phyloP scores from a whole-genome alignment of 768 basidiomycete species.

The Leucosporidium scottii region DNA sequence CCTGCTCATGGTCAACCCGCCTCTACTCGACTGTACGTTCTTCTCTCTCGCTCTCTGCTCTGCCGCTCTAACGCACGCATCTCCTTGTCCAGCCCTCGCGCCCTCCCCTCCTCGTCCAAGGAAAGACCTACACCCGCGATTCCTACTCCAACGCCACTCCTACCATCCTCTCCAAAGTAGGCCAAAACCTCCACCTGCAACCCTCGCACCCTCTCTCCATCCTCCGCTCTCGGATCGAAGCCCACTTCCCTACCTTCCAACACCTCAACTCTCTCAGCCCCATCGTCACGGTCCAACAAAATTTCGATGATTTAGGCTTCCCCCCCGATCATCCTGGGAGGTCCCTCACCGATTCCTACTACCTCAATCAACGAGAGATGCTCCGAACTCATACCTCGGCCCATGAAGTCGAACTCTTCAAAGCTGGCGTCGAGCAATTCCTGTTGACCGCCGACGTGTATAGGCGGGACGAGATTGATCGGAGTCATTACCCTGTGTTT shows the following conservation, averaged over 20 bases:
- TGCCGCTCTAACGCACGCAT: no score
- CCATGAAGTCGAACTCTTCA: conserved; percentile 89
- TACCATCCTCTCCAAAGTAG: conserved; percentile 73
- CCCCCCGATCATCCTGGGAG: conserved; percentile 88
- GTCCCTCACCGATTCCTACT: conserved; percentile 85
- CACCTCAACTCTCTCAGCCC: conserved; percentile 60
- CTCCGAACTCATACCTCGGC: conserved; percentile 97
- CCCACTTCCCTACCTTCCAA: conserved; percentile 66
- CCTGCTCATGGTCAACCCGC: no score
- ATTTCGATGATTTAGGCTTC: conserved; percentile 96
- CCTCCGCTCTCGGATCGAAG: conserved; percentile 65
- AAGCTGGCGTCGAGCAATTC: conserved; percentile 65
- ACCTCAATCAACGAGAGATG: conserved; percentile 83
- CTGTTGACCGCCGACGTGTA: conserved; percentile 95
- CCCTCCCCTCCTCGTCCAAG: background rate
- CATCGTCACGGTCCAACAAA: conserved; percentile 79
- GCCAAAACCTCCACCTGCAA: conserved; percentile 64
- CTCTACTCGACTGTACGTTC: no score
- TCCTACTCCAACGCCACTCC: conserved; percentile 74
- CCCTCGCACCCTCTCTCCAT: conserved; percentile 79
- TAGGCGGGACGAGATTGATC: conserved; percentile 94
- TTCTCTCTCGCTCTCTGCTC: no score
- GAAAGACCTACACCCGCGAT: conserved; percentile 58
- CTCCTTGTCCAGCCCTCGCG: no score
- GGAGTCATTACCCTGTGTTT: conserved; percentile 93